Conservation (phyloP, 768 basidiomycete genomes). For the Phylloporus scabripes region DNA sequence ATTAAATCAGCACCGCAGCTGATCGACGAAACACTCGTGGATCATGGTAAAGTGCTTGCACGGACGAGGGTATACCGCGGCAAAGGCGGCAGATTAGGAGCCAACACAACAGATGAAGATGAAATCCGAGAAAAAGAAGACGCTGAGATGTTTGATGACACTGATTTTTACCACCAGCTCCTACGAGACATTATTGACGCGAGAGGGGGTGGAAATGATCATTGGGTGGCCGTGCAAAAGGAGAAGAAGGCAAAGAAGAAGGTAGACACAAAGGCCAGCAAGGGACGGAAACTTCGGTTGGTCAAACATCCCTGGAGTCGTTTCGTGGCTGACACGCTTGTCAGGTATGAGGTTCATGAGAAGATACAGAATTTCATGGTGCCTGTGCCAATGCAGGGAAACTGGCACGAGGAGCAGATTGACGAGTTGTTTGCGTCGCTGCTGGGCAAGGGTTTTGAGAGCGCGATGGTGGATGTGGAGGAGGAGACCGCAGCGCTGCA, state of each 20-base stretch:
- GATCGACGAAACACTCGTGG: constrained; percentile 66
- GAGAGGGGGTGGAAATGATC: constrained; percentile 40
- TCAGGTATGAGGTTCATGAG: constrained; percentile 88
- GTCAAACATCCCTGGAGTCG: constrained; percentile 18
- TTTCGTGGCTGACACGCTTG: constrained; percentile 3
- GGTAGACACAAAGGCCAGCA: constrained; percentile 94
- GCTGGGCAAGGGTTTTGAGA: constrained; percentile 68
- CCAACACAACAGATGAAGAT: constrained; percentile 27
- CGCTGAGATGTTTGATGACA: constrained; percentile 72
- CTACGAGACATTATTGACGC: constrained; percentile 88
- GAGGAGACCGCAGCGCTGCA: constrained; percentile 23
- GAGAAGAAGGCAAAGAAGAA: constrained; percentile 74
- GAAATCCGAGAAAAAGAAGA: constrained; percentile 34
- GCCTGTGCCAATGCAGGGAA: constrained; percentile 59
- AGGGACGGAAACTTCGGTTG: constrained; percentile 86
- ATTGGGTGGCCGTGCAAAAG: constrained; percentile 62
- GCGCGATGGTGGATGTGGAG: constrained; percentile 23
- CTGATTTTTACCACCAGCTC: constrained; percentile 90
- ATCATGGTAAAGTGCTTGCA: constrained; percentile 52
- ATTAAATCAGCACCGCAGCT: constrained; percentile 66
- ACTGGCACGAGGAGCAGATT: constrained; percentile 95
- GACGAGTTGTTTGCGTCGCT: constrained; percentile 91
- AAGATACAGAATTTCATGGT: constrained; percentile 98
- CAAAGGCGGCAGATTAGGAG: constrained; percentile 42
- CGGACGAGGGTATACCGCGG: constrained; percentile 57